phyloP scores from a whole-genome alignment of 345 rosid species.

The Eucalyptus rudis region DNA sequence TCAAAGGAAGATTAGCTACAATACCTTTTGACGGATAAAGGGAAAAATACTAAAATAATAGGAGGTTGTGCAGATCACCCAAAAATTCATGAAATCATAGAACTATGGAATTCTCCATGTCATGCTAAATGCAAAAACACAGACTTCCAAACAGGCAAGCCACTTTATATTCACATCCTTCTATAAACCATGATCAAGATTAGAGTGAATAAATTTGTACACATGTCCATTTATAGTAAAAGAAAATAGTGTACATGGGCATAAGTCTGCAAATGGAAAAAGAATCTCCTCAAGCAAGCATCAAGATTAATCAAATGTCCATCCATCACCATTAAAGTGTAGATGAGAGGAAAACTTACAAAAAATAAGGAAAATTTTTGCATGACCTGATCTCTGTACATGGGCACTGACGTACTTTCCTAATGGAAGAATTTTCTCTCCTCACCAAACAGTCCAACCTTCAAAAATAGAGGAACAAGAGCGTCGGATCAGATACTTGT shows the following conservation, averaged over 20 bases:
- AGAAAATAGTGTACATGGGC: background rate
- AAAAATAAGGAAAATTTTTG: slow-evolving; percentile 78
- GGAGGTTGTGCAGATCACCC: background rate
- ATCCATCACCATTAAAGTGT: background rate
- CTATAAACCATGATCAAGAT: background rate
- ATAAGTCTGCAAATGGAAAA: background rate
- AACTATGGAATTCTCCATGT: background rate
- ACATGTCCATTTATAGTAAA: background rate
- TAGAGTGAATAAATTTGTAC: background rate
- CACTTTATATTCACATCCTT: background rate
- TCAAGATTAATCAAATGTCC: background rate
- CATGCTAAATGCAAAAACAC: background rate
- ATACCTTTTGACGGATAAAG: no score
- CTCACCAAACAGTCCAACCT: slow-evolving; percentile 87
- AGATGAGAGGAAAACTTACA: slow-evolving; percentile 26
- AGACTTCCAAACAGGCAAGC: background rate
- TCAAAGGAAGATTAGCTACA: background rate
- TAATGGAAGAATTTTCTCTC: slow-evolving; percentile 64
- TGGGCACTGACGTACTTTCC: slow-evolving; percentile 56
- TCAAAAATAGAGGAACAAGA: background rate
- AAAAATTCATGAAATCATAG: background rate
- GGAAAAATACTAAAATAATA: background rate
- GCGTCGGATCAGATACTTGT: background rate
- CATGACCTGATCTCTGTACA: slow-evolving; percentile 65
- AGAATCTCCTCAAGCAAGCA: background rate